Percentiles rank a stretch among this genome's conserved stretches.
Evolutionary conservation across 208 protist species (phyloP).

Genomic region (Wallacemonas sp.): DNA sequence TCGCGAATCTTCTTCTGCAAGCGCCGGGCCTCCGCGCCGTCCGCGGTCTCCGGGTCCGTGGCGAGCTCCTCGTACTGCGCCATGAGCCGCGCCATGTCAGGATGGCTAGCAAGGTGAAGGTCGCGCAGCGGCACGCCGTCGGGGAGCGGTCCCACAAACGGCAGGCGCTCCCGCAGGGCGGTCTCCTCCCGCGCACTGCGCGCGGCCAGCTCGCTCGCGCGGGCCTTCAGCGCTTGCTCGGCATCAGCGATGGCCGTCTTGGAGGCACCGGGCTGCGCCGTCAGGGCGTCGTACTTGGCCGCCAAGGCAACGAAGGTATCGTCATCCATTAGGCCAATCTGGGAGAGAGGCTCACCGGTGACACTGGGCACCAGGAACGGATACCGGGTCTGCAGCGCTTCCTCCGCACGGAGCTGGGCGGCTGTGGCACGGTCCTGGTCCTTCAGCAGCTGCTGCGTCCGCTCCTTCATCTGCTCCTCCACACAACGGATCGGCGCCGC

Average conservation of each 20-base stretch:
- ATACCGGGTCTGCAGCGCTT: constrained; percentile 18
- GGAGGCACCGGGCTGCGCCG: not conserved
- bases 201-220: constrained; percentile 20
- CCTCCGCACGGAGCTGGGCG: constrained; percentile 23
- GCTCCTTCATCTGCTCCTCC: constrained; percentile 44
- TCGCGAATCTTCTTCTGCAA: constrained; percentile 47
- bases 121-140: constrained; percentile 30
- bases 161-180: constrained; percentile 23
- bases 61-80: constrained; percentile 36
- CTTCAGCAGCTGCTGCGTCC: constrained; percentile 25
- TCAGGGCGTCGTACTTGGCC: constrained; percentile 16
- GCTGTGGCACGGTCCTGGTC: constrained; percentile 17
- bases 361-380: constrained; percentile 22
- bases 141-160: constrained; percentile 33
- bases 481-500: constrained; percentile 36
- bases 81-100: constrained; percentile 28
- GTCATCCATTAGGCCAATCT: constrained; percentile 20
- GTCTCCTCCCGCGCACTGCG: constrained; percentile 21
- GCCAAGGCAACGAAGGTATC: constrained; percentile 18
- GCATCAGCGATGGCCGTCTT: constrained; percentile 6
- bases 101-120: constrained; percentile 29
- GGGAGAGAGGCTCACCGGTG: constrained; percentile 14
- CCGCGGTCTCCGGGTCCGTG: constrained; percentile 21
- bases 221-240: constrained; percentile 29
- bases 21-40: constrained; percentile 28